Percentiles rank a stretch among this genome's conserved stretches.
These are phyloP conservation scores for Cavenderia fasciculata DNA, from an alignment of 78 protist species.

Conservation along the genomic window DNA sequence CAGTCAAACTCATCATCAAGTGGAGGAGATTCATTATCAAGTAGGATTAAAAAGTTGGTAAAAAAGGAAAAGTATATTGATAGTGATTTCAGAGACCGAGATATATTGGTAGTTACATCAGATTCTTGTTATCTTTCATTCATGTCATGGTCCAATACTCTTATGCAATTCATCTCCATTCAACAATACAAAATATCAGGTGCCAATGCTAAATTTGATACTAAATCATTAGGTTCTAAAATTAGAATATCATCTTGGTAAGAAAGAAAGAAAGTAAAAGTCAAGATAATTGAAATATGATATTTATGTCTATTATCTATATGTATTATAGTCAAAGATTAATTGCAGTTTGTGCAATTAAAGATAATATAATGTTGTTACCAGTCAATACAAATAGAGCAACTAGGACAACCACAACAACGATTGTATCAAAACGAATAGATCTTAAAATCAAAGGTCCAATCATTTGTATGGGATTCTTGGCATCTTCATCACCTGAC, in stretches of 20 bases:
- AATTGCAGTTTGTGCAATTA: slow-evolving; percentile 22
- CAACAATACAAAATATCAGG: slow-evolving; percentile 12
- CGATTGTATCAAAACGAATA: neutral
- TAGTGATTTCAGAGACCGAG: slow-evolving; percentile 8
- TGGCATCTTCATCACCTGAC: neutral
- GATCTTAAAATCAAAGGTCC: neutral
- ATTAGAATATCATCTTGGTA: slow-evolving; percentile 48
- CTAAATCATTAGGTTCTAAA: slow-evolving; percentile 29
- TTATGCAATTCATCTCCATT: slow-evolving; percentile 19
- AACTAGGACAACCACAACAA: neutral
- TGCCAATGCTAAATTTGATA: neutral
- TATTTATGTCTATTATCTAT: neutral
- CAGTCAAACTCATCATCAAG: too few relatives aligned
- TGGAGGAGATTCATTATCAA: too few relatives aligned
- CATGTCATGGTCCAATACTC: slow-evolving; percentile 45
- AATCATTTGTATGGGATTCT: neutral
- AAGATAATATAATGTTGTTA: slow-evolving; percentile 32
- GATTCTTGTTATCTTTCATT: slow-evolving; percentile 64
- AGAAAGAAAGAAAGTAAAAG: neutral
- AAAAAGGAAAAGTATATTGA: too few relatives aligned
- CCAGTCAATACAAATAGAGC: neutral
- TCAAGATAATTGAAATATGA: neutral
- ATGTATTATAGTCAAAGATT: slow-evolving; percentile 7
- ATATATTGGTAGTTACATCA: slow-evolving; percentile 31
- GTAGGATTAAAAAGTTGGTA: too few relatives aligned